Percentiles rank a stretch among this genome's conserved stretches.
Conservation (phyloP, 2,329 filamentous ascomycete species). For the Colletotrichum camelliae region DNA sequence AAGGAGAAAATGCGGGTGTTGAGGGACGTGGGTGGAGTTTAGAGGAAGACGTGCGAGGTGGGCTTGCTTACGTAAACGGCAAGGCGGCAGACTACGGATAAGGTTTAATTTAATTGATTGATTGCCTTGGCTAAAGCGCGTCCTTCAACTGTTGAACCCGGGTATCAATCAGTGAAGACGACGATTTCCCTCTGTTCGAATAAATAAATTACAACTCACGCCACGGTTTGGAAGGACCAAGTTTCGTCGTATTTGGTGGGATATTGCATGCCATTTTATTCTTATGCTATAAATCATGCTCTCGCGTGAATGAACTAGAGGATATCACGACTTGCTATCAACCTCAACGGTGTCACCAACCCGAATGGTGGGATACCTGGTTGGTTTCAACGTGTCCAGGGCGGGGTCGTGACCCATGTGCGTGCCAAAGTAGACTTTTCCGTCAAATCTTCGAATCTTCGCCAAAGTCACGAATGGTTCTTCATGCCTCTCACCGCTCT, state of each 20-base stretch:
- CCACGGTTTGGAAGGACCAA: background rate
- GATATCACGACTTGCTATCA: background rate
- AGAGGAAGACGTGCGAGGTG: background rate
- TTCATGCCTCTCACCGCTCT: conserved; percentile 75
- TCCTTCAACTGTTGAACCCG: background rate
- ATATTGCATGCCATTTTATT: background rate
- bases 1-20: background rate
- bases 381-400: conserved; percentile 24
- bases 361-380: conserved; percentile 44
- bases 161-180: background rate
- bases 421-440: conserved; percentile 88
- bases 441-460: conserved; percentile 83
- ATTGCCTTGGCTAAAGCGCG: background rate
- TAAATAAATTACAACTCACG: background rate
- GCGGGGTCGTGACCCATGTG: conserved; percentile 66
- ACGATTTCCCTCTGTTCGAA: background rate
- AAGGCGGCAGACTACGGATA: background rate
- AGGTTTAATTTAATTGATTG: background rate
- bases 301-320: background rate
- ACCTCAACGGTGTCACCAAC: conserved; percentile 52
- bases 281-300: background rate
- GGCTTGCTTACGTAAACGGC: background rate
- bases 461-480: conserved; percentile 90
- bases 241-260: background rate
- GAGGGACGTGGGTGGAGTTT: background rate